These are phyloP conservation scores for Eimeria maxima DNA, from an alignment of 169 alveolate genomes.

Conservation along the genomic window DNA sequence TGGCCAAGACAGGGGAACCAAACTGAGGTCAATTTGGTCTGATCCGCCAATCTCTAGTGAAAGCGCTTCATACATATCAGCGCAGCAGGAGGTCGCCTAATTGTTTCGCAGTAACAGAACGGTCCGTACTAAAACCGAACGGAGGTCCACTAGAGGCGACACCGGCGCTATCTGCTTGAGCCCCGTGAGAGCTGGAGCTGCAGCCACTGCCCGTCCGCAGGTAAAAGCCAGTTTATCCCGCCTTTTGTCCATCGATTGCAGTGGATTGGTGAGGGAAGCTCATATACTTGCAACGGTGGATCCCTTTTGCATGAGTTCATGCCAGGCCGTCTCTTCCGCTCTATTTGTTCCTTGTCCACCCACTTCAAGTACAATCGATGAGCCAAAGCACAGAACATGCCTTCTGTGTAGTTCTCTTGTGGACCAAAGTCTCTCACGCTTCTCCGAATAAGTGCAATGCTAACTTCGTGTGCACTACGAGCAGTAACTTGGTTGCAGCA, in stretches of 20 bases:
- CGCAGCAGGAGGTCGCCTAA: background rate
- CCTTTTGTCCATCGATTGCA: background rate
- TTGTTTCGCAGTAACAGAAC: background rate
- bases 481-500: conserved; percentile 26
- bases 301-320: background rate
- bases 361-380: background rate
- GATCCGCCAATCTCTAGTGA: background rate
- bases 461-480: conserved; percentile 38
- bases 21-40: background rate
- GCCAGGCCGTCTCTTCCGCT: background rate
- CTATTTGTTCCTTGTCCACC: background rate
- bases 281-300: background rate
- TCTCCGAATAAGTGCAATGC: background rate
- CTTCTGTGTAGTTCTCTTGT: background rate
- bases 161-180: background rate
- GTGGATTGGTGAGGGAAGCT: background rate
- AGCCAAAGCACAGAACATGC: background rate
- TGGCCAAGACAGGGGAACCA: background rate
- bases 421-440: background rate
- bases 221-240: background rate
- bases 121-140: background rate
- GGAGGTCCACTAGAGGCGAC: background rate
- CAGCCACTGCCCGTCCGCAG: background rate
- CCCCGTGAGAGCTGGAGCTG: background rate
- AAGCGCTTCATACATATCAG: background rate